Evolutionary conservation across 2,329 filamentous ascomycete species (phyloP), one percentile per base, ranked within the genome.

Genomic region (Nigrospora osmanthi): DNA sequence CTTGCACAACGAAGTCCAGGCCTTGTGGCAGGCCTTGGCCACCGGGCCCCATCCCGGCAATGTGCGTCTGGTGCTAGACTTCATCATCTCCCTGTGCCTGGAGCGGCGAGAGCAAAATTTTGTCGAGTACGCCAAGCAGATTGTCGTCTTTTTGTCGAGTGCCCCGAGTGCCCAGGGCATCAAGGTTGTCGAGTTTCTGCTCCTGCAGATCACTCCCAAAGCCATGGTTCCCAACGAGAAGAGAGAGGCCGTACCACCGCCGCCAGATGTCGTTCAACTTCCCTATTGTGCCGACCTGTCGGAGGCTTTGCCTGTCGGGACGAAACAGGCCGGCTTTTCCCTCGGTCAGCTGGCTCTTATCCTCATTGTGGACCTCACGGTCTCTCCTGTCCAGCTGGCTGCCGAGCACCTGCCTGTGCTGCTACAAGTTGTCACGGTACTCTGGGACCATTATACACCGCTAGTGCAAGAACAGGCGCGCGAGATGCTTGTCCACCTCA

Each of bases 61-160:
- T 57, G 93, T 98, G 11, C 88, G 94, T 45, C 72, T 98, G 32
- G 87, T 97, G 12, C 76, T 98, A 1, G 90, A 97, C 61, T 98
- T 98, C 59, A 93, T 98, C 64, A 97, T 98, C 65, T 83, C 83
- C 28, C 76, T 97, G 5, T 98, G 93, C 55, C 71, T 98, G 11
- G 93, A 98, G 57, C 83, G 91, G 31, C 83, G 91, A 40, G 94
- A 98, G 62, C 93, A 98, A 58, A 97, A 96, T 56, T 98, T 96
- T 63, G 91, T 98, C 45, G 89, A 96, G 55, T 95, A 94, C 59
- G 91, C 91, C 6, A 98, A 97, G 68, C 93, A 98, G 63, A 93
- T 98, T 43, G 89, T 97, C 14, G 94, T 98, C 1, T 97, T 96
- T 61, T 65, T 98, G 6, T 94, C 93, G 0, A 93, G 88, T 52